A percentile compares a stretch with the other conserved stretches of the same genome.
Evolutionary conservation across 345 rosid species (phyloP).

Genomic region (Adansonia digitata): DNA sequence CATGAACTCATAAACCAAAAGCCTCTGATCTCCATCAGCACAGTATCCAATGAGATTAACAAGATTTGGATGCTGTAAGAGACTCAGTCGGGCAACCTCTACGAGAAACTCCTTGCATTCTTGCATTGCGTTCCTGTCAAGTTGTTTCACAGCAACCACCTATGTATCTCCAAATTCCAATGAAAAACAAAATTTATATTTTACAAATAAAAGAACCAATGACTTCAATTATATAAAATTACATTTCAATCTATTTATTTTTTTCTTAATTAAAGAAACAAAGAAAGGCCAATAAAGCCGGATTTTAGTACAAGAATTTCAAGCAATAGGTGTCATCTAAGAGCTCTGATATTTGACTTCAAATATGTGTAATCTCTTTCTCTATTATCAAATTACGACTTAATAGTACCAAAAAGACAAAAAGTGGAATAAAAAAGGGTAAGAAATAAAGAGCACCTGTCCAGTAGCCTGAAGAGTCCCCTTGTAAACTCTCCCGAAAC

Average conservation of each 20-base stretch:
- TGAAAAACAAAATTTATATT: too few relatives aligned
- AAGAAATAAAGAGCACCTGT: neutral
- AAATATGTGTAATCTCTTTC: too few relatives aligned
- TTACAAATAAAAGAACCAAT: too few relatives aligned
- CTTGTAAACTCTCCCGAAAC: neutral
- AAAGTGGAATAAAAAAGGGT: neutral
- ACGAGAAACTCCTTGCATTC: slow-evolving; percentile 41
- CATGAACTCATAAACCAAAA: slow-evolving; percentile 44
- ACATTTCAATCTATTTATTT: neutral
- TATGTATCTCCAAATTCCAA: neutral
- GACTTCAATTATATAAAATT: neutral
- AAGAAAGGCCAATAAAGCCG: too few relatives aligned
- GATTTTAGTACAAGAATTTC: too few relatives aligned
- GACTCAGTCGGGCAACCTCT: slow-evolving; percentile 34
- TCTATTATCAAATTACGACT: too few relatives aligned
- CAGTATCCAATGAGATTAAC: slow-evolving; percentile 48
- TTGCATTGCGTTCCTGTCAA: slow-evolving; percentile 43
- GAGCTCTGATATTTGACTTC: neutral
- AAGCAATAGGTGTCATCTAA: neutral
- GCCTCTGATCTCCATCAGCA: slow-evolving; percentile 59
- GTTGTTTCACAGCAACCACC: slow-evolving; percentile 59
- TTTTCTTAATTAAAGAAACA: too few relatives aligned
- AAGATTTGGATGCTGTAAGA: slow-evolving; percentile 35
- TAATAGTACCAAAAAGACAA: too few relatives aligned
- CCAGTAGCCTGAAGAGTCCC: slow-evolving; percentile 1